Base-by-base conservation (phyloP, 2,329 filamentous ascomycete genomes). In the Penicillium carneum region DNA sequence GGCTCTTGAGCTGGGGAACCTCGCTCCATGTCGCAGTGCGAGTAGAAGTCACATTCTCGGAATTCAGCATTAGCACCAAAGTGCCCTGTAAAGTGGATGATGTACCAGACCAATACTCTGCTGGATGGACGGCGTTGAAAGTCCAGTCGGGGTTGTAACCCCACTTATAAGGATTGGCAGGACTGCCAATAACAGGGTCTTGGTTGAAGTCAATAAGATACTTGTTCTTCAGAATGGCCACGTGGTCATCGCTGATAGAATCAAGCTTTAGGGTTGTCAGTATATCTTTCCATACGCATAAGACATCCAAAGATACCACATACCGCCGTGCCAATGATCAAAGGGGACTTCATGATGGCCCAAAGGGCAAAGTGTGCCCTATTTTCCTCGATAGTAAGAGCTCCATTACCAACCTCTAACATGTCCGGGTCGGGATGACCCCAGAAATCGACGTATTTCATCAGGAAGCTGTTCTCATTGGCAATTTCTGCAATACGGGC, bases 321-420 rank as follows among this genome's bases (percentile, higher is more conserved):
- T 71, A 78, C 75, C 4, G 70, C 60, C 14, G 75, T 76, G 12
- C 83, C 82, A 49, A 85, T 83, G 29, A 85, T 77, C 20, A 86
- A 66, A 0, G 83, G 83, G 5, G 77, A 78, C 68, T 84, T 84
- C 74, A 85, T 78, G 1, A 77, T 77, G 0, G 80, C 81, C 84
- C 84, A 86, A 4, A 85, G 69, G 4, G 81, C 80, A 65, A 85
- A 85, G 65, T 85, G 83, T 2, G 80, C 79, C 18, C 82, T 74
- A 34, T 79, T 79, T 73, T 86, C 82, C 1, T 75, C 77, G 0
- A 73, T 39, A 0, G 80, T 83, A 46, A 85, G 70, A 23, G 81
- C 72, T 0, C 78, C 80, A 65, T 84, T 85, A 23, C 83, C 83
- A 7, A 85, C 75, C 66, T 84, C 82, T 6, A 73, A 76, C 78